Evolutionary conservation across 495 filamentous ascomycete genomes (phyloP).

Genomic region (Saxophila tyrrhenica): DNA sequence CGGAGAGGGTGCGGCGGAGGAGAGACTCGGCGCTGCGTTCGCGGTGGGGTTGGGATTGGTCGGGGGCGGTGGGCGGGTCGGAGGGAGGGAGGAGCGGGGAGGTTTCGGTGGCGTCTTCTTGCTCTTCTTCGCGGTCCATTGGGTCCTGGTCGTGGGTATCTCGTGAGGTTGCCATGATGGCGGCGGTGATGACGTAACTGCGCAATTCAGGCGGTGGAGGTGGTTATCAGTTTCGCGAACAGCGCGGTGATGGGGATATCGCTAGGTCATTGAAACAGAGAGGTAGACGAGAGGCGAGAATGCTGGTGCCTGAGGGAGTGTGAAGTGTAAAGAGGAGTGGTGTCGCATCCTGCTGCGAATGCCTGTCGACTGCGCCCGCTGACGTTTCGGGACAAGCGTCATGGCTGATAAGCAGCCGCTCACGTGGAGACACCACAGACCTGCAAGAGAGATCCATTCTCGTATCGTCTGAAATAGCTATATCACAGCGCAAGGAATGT

Average conservation of each 20-base stretch:
- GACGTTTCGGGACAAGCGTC: background rate
- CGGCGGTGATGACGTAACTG: background rate
- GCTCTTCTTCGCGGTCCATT: background rate
- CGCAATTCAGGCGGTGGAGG: too few species aligned
- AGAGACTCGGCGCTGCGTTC: background rate
- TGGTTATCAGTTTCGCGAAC: too few species aligned
- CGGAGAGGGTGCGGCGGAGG: background rate
- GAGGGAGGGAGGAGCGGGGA: background rate
- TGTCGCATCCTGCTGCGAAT: background rate
- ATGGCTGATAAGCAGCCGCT: background rate
- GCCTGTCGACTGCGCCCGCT: background rate
- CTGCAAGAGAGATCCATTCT: background rate
- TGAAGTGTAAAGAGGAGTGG: background rate
- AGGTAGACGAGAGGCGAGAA: background rate
- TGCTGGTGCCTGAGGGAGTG: background rate
- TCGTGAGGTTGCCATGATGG: conserved; percentile 1
- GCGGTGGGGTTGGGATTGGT: conserved; percentile 1
- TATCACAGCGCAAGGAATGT: too few species aligned
- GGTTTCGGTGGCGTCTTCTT: conserved; percentile 1
- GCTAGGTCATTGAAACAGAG: background rate
- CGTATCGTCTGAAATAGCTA: too few species aligned
- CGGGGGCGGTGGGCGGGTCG: background rate
- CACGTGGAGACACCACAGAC: background rate
- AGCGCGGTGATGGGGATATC: too few species aligned
- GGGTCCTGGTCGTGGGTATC: background rate